Base-by-base conservation (phyloP, 1,284 basidiomycete genomes). In the Ganoderma meredithae region DNA sequence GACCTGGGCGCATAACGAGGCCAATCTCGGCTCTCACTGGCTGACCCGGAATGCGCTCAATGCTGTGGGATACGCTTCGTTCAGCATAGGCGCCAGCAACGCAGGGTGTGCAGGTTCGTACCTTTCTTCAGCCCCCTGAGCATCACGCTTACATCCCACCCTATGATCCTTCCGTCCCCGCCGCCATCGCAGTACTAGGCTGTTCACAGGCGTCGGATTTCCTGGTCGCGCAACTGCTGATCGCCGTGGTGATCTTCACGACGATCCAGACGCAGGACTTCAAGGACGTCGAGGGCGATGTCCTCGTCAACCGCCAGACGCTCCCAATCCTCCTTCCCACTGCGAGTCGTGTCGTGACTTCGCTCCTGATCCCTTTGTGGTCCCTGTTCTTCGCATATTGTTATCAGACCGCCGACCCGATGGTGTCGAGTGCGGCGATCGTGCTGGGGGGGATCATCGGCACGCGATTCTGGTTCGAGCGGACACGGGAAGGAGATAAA, bases 201-300 rank as follows among this genome's bases (percentile, higher is more conserved):
- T 61, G 67, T 15, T 52, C 59, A 6, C 65, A 75, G 6, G 63
- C 71, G 49, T 27, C 61, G 0, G 71, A 62, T 10, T 68, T 75
- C 4, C 40, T 70, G 4, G 25, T 72, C n/a, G 66, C 79, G 15
- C 72, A 79, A 27, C 27, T 64, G 12, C 67, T 77, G 27, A 78
- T 75, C 63, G 68, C 74, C 0, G 63, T 70, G 7, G 73, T 81
- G 19, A 75, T 80, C 56, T 49, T 76, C 15, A 82, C 81, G 17
- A 83, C 83, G 1, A 76, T 81, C 17, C 82, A 83, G 31, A 76
- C 80, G 27, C 83, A 83, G 56, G 82, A 83, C 68, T 83, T 83
- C 72, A 77, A 79, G 62, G 82, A 83, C 65, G 74, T 76, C 43
- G 76, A 80, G 1, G 82, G 82, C 13, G 82, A 84, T 62, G 66